phyloP scores from a whole-genome alignment of 2,329 filamentous ascomycete genomes.

The Exophiala sp. region DNA sequence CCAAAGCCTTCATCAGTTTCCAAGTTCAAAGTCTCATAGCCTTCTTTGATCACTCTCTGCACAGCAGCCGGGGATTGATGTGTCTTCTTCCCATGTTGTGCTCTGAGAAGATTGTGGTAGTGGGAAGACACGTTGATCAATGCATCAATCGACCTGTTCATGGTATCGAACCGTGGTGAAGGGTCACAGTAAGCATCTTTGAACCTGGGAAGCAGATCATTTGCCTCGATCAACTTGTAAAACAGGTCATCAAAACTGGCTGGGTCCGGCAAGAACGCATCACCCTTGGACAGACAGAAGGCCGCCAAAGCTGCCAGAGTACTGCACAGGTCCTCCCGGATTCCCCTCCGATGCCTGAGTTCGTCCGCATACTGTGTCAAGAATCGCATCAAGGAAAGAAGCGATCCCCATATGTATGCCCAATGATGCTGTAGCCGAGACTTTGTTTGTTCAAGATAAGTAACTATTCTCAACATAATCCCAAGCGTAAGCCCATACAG shows the following conservation, averaged over 20 bases:
- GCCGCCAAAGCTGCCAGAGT: slow-evolving; percentile 76
- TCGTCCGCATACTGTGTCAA: slow-evolving; percentile 79
- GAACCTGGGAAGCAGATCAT: slow-evolving; percentile 66
- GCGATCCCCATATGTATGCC: slow-evolving; percentile 86
- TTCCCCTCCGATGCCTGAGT: slow-evolving; percentile 55
- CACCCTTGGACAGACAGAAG: slow-evolving; percentile 77
- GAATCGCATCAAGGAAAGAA: slow-evolving; percentile 84
- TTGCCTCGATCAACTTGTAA: slow-evolving; percentile 94
- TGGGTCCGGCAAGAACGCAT: slow-evolving; percentile 82
- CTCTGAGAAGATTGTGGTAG: slow-evolving; percentile 71
- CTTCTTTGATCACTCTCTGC: slow-evolving; percentile 86
- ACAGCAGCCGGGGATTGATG: slow-evolving; percentile 72
- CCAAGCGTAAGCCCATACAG: slow-evolving; percentile 77
- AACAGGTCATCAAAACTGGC: slow-evolving; percentile 92
- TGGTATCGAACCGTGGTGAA: slow-evolving; percentile 28
- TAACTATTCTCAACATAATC: slow-evolving; percentile 74
- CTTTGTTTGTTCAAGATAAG: slow-evolving; percentile 74
- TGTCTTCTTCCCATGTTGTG: slow-evolving; percentile 48
- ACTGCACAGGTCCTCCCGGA: slow-evolving; percentile 64
- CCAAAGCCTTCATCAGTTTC: slow-evolving; percentile 81
- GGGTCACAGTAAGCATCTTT: slow-evolving; percentile 56
- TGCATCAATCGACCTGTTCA: slow-evolving; percentile 66
- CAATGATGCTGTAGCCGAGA: slow-evolving; percentile 85
- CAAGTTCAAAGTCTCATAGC: slow-evolving; percentile 90
- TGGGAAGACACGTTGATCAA: slow-evolving; percentile 74